Evolutionary conservation across 2,329 filamentous ascomycete genomes (phyloP).

Genomic region (Xylariaceae sp.): DNA sequence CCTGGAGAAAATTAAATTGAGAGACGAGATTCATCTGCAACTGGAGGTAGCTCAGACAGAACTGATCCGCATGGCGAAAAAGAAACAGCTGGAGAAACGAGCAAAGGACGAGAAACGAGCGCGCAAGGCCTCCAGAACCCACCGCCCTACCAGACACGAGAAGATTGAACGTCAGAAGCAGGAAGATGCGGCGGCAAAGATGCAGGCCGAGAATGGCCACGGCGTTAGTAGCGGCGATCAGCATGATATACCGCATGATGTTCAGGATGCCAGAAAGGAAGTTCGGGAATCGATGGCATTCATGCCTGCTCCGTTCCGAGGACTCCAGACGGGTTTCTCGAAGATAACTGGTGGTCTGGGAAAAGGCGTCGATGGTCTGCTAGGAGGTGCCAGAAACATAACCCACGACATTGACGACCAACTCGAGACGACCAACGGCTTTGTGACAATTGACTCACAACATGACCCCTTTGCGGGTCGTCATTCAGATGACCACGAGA

Average conservation of each 20-base stretch:
- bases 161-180: constrained; percentile 41
- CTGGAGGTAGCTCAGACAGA: constrained; percentile 82
- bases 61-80: constrained; percentile 74
- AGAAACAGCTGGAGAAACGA: constrained; percentile 65
- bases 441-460: constrained; percentile 35
- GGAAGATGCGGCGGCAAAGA: constrained; percentile 46
- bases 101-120: constrained; percentile 60
- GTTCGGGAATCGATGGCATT: constrained; percentile 16
- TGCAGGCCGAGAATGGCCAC: constrained; percentile 44
- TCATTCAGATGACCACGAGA: constrained; percentile 32
- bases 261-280: constrained; percentile 39
- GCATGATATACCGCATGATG: constrained; percentile 48
- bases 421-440: constrained; percentile 53
- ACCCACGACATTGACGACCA: constrained; percentile 47
- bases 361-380: constrained; percentile 40
- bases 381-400: constrained; percentile 42
- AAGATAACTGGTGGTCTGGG: constrained; percentile 49
- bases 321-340: constrained; percentile 36
- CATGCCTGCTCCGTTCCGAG: constrained; percentile 19
- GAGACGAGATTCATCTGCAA: constrained; percentile 63
- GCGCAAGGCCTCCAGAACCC: constrained; percentile 48
- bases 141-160: constrained; percentile 48
- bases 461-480: constrained; percentile 21
- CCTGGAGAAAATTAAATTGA: constrained; percentile 73
- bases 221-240: constrained; percentile 50